Conservation (phyloP, 352 stramenopile genomes). For the Phytophthora sp. region DNA sequence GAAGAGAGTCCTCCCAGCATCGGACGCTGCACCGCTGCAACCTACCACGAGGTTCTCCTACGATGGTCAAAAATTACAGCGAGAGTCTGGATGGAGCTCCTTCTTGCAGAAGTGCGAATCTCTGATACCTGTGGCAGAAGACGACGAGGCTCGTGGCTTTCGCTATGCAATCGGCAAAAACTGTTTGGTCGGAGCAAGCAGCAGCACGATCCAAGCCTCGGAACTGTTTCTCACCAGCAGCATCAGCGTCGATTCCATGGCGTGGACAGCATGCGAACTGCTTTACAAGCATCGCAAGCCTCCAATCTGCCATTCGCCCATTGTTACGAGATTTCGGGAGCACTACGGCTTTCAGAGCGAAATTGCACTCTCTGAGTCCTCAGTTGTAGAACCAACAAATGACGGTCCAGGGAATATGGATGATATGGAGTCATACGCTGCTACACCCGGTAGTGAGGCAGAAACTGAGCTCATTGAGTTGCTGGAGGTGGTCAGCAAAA, state of each 20-base stretch:
- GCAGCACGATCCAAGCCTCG: conserved; percentile 14
- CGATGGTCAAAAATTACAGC: conserved; percentile 19
- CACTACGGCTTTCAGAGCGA: conserved; percentile 39
- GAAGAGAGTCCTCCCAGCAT: conserved; percentile 24
- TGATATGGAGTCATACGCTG: conserved; percentile 7
- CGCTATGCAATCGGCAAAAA: conserved; percentile 44
- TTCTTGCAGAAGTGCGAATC: conserved; percentile 53
- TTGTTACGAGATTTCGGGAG: conserved; percentile 50
- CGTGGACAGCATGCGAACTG: conserved; percentile 56
- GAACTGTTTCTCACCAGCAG: conserved; percentile 53
- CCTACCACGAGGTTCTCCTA: conserved; percentile 13
- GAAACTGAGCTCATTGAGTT: conserved; percentile 51
- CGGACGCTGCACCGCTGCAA: conserved; percentile 5
- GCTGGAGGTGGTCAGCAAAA: conserved; percentile 64
- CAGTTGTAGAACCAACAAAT: neutral
- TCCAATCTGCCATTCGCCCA: conserved; percentile 51
- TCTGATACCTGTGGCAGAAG: conserved; percentile 29
- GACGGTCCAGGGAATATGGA: neutral
- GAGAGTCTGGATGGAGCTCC: conserved; percentile 48
- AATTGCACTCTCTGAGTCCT: conserved; percentile 3
- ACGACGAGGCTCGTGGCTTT: conserved; percentile 6
- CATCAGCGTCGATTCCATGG: conserved; percentile 56
- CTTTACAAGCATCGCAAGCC: conserved; percentile 53
- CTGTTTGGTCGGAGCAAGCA: conserved; percentile 40
- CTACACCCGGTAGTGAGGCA: conserved; percentile 32